Percentiles rank a stretch among this genome's conserved stretches.
Evolutionary conservation across 2,329 filamentous ascomycete genomes (phyloP).

Genomic region (Xylariaceae sp.): DNA sequence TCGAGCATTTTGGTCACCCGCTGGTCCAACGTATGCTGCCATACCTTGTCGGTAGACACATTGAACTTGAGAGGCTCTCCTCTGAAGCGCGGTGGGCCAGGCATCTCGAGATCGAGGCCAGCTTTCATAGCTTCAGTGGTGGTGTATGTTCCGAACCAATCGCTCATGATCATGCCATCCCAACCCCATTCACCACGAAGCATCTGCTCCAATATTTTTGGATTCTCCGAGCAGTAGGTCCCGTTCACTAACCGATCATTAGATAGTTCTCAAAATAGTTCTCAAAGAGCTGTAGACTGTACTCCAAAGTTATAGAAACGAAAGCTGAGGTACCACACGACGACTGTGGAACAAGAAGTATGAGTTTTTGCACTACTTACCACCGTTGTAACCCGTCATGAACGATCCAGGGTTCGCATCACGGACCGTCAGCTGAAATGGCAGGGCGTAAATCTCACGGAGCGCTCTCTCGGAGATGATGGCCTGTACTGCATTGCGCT

Average conservation of each 20-base stretch:
- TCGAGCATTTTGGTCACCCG: constrained; percentile 54
- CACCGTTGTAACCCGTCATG: constrained; percentile 57
- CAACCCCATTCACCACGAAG: constrained; percentile 55
- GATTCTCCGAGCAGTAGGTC: constrained; percentile 50
- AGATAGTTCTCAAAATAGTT: no score
- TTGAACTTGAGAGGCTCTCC: constrained; percentile 49
- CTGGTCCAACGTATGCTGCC: constrained; percentile 50
- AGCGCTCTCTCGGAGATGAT: constrained; percentile 52
- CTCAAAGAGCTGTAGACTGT: no score
- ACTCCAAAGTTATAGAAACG: no score
- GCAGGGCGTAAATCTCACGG: constrained; percentile 54
- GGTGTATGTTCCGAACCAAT: constrained; percentile 56
- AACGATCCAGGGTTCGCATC: constrained; percentile 48
- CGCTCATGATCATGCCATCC: constrained; percentile 54
- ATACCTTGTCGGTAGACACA: constrained; percentile 53
- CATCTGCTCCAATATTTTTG: constrained; percentile 44
- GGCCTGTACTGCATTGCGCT: constrained; percentile 50
- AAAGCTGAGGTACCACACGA: no score
- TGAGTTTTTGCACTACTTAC: no score
- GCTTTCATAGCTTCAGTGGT: constrained; percentile 46
- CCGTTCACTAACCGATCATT: constrained; percentile 43
- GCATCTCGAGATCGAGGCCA: constrained; percentile 58
- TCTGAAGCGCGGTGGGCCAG: constrained; percentile 48
- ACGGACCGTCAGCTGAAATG: constrained; percentile 53
- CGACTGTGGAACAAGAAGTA: no score